A percentile compares a stretch with the other conserved stretches of the same genome.
These are phyloP conservation scores for Leucaena leucocephala DNA, from an alignment of 306 rosid genomes.

Conservation along the genomic window DNA sequence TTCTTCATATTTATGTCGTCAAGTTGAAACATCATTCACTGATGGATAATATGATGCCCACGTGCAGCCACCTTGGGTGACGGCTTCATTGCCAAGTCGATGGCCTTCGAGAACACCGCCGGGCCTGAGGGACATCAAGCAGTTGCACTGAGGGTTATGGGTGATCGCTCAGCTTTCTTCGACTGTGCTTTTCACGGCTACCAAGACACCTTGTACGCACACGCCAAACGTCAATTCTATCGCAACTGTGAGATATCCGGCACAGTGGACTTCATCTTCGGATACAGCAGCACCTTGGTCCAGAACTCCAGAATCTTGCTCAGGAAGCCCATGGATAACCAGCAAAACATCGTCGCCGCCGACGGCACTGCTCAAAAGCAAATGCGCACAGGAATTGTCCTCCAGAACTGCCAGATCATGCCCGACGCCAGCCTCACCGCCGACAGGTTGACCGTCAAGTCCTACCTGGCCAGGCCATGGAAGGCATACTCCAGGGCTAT, in stretches of 20 bases:
- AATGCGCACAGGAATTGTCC: slow-evolving; percentile 46
- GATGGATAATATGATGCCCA: not conserved
- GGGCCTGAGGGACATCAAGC: slow-evolving; percentile 78
- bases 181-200: slow-evolving; percentile 66
- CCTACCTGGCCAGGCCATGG: slow-evolving; percentile 87
- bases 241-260: slow-evolving; percentile 87
- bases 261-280: slow-evolving; percentile 80
- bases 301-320: slow-evolving; percentile 61
- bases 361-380: slow-evolving; percentile 43
- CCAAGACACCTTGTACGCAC: slow-evolving; percentile 74
- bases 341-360: slow-evolving; percentile 62
- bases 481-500: slow-evolving; percentile 63
- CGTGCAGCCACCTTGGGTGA: slow-evolving; percentile 41
- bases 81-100: slow-evolving; percentile 56
- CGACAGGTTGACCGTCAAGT: not conserved
- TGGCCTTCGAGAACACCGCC: slow-evolving; percentile 71
- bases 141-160: slow-evolving; percentile 75
- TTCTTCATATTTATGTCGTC: too few species aligned
- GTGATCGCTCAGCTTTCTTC: slow-evolving; percentile 58
- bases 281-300: slow-evolving; percentile 52
- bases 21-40: not conserved
- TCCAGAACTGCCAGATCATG: slow-evolving; percentile 68
- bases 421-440: slow-evolving; percentile 41
- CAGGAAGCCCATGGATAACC: slow-evolving; percentile 52
- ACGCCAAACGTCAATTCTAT: slow-evolving; percentile 71